Evolutionary conservation across 345 rosid genomes (phyloP).

Genomic region (Trapa incisa): DNA sequence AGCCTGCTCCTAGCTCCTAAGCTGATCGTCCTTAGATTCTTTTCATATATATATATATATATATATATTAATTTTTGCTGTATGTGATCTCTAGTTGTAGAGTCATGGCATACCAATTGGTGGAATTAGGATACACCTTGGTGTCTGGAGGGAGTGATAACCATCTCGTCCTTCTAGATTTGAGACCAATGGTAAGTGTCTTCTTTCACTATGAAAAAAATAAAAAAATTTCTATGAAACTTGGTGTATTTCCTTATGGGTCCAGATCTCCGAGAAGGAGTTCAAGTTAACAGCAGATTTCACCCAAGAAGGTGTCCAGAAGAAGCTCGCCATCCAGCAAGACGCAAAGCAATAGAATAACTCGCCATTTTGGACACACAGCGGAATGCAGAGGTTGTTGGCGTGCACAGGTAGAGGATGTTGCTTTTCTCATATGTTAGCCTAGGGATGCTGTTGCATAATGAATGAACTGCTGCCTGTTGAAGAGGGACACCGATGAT

Average conservation of each 20-base stretch:
- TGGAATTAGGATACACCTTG: constrained; percentile 62
- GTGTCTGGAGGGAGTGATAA: constrained; percentile 94
- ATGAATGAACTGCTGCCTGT: no score
- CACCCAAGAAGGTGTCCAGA: constrained; percentile 69
- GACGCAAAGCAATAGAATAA: no score
- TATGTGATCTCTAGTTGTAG: constrained; percentile 75
- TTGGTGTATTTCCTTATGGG: not conserved
- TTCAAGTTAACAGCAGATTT: constrained; percentile 56
- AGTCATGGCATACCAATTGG: constrained; percentile 58
- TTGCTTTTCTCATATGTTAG: no score
- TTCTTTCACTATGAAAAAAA: not conserved
- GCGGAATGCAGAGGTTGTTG: no score
- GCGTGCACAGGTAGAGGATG: no score
- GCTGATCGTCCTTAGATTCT: not conserved
- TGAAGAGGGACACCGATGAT: no score
- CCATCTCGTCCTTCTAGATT: constrained; percentile 83
- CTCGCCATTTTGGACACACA: no score
- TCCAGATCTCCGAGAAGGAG: constrained; percentile 41
- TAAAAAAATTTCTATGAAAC: not conserved
- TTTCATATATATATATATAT: not conserved
- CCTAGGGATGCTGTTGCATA: no score
- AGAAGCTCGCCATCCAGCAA: no score
- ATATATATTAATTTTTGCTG: constrained; percentile 1
- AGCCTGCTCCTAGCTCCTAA: not conserved
- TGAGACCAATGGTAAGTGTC: constrained; percentile 62